Conservation (phyloP, 2,329 filamentous ascomycete genomes). For the Amylocarpus encephaloides region DNA sequence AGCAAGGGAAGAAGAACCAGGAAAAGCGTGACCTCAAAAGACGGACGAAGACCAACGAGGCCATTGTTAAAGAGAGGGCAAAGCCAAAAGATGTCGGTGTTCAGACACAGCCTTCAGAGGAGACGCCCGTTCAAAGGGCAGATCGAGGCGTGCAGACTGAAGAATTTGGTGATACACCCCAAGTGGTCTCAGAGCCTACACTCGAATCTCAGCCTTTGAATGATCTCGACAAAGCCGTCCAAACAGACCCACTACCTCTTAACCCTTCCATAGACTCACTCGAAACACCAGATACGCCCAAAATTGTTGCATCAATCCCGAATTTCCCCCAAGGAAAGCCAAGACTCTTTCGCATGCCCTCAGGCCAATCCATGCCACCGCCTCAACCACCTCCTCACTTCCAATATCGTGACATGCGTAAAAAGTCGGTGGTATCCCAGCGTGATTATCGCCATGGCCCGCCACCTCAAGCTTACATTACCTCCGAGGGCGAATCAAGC, state of each 20-base stretch:
- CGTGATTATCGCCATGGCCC: constrained; percentile 18
- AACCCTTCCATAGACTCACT: constrained; percentile 19
- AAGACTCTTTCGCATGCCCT: constrained; percentile 1
- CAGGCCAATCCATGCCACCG: constrained; percentile 3
- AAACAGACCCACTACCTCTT: constrained; percentile 20
- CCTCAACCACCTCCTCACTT: background rate
- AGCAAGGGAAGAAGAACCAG: constrained; percentile 36
- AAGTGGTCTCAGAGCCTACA: no score
- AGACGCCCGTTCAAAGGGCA: background rate
- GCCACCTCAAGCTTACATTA: constrained; percentile 28
- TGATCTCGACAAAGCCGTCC: constrained; percentile 21
- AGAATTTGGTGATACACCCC: no score
- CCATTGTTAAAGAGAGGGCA: constrained; percentile 35
- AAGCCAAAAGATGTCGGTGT: constrained; percentile 25
- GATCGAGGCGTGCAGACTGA: background rate
- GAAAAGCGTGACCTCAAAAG: constrained; percentile 35
- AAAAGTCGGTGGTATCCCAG: background rate
- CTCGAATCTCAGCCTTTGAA: constrained; percentile 1
- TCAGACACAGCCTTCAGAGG: constrained; percentile 22
- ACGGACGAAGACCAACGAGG: constrained; percentile 36
- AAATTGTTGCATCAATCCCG: constrained; percentile 3
- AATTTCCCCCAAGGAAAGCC: constrained; percentile 3
- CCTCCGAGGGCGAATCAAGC: constrained; percentile 48
- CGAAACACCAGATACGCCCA: constrained; percentile 21
- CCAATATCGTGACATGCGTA: background rate